Evolutionary conservation across 2,329 filamentous ascomycete genomes (phyloP).

Genomic region (Exserohilum rostratum): DNA sequence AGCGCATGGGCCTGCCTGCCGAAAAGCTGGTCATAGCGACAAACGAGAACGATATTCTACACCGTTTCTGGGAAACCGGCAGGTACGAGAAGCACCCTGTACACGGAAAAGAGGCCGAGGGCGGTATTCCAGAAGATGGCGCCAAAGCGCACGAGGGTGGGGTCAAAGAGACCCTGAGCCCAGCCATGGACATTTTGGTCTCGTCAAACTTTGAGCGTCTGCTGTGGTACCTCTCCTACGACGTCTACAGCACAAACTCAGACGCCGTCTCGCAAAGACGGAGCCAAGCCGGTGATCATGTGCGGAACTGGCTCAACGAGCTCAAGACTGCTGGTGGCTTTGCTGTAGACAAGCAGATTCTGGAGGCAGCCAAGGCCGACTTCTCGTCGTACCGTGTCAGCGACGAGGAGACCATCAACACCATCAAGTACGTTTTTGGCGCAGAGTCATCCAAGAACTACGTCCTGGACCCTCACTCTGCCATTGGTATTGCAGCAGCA

Average conservation of each 20-base stretch:
- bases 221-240: conserved; percentile 87
- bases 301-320: conserved; percentile 76
- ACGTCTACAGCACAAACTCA: conserved; percentile 48
- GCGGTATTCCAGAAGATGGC: conserved; percentile 61
- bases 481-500: conserved; percentile 82
- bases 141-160: conserved; percentile 69
- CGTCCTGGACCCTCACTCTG: conserved; percentile 90
- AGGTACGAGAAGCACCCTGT: conserved; percentile 84
- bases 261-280: conserved; percentile 52
- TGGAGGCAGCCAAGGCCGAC: conserved; percentile 71
- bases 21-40: conserved; percentile 92
- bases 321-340: conserved; percentile 86
- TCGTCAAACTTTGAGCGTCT: conserved; percentile 96
- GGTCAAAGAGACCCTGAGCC: conserved; percentile 88
- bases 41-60: conserved; percentile 96
- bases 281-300: conserved; percentile 70
- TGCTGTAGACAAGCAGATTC: conserved; percentile 74
- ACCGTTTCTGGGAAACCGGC: conserved; percentile 92
- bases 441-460: conserved; percentile 63
- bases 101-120: conserved; percentile 62
- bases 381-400: conserved; percentile 80
- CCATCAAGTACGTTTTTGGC: conserved; percentile 56
- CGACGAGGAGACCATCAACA: conserved; percentile 58
- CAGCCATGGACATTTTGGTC: conserved; percentile 97
- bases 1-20: conserved; percentile 83